Percentiles rank a stretch among this genome's conserved stretches.
phyloP scores from a whole-genome alignment of 2,329 filamentous ascomycete genomes.

The Xylariales sp. region DNA sequence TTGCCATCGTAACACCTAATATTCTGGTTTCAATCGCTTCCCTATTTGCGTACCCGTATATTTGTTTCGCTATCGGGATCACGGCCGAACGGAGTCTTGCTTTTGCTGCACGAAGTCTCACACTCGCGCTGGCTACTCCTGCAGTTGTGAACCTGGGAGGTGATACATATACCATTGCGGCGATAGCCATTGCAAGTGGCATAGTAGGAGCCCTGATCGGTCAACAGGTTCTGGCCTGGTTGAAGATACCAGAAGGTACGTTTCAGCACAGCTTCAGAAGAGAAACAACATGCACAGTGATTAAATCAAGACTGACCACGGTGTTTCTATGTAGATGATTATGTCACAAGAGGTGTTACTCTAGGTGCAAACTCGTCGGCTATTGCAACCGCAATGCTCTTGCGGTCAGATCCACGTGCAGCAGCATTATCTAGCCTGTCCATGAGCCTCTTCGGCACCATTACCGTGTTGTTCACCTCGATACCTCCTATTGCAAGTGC shows the following conservation, averaged over 20 bases:
- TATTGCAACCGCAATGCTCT: conserved; percentile 52
- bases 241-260: conserved; percentile 51
- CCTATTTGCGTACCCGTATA: conserved; percentile 51
- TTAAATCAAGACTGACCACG: too few species aligned
- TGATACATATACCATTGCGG: conserved; percentile 50
- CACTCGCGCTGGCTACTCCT: conserved; percentile 55
- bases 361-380: conserved; percentile 57
- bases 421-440: conserved; percentile 55
- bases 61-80: conserved; percentile 53
- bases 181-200: conserved; percentile 54
- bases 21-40: conserved; percentile 46
- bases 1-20: conserved; percentile 50
- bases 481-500: conserved; percentile 47
- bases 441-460: conserved; percentile 57
- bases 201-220: conserved; percentile 56
- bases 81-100: conserved; percentile 45
- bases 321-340: conserved; percentile 44
- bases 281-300: too few species aligned
- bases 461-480: conserved; percentile 54
- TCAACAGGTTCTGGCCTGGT: conserved; percentile 37
- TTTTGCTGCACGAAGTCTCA: conserved; percentile 52
- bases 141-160: conserved; percentile 53
- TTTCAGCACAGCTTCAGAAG: neutral
- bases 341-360: conserved; percentile 58
- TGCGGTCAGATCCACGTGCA: conserved; percentile 52